These are phyloP conservation scores for Neurospora sublineolata DNA, from an alignment of 495 filamentous ascomycete genomes.

Conservation along the genomic window DNA sequence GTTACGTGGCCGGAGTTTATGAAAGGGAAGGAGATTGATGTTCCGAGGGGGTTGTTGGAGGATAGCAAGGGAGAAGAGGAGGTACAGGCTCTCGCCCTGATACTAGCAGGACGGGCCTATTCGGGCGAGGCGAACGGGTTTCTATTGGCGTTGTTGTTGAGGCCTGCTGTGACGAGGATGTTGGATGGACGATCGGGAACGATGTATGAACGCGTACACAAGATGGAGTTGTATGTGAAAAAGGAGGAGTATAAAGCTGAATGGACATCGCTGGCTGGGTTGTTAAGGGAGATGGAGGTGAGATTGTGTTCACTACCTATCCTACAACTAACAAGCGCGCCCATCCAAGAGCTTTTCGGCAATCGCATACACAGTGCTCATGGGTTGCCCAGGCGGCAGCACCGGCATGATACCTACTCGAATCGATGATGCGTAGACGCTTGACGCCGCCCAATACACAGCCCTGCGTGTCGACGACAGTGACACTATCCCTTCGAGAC, in stretches of 20 bases:
- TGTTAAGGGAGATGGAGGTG: not conserved
- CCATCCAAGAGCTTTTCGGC: too few species aligned
- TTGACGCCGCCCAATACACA: too few species aligned
- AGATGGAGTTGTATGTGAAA: not conserved
- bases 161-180: not conserved
- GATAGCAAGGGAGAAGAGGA: not conserved
- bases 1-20: not conserved
- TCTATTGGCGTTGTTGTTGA: not conserved
- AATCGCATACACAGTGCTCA: too few species aligned
- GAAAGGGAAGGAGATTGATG: not conserved
- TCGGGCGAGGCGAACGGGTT: fast-evolving
- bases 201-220: not conserved
- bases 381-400: too few species aligned
- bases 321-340: not conserved
- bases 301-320: not conserved
- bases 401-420: too few species aligned
- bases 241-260: not conserved
- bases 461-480: too few species aligned
- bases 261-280: not conserved
- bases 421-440: too few species aligned
- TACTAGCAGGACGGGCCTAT: not conserved
- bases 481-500: too few species aligned
- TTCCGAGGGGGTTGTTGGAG: not conserved
- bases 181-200: not conserved
- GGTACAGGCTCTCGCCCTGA: not conserved